Evolutionary conservation across 768 basidiomycete species (phyloP), one percentile per base, ranked within the genome.

Genomic region (Neoboletus subvelutipes): DNA sequence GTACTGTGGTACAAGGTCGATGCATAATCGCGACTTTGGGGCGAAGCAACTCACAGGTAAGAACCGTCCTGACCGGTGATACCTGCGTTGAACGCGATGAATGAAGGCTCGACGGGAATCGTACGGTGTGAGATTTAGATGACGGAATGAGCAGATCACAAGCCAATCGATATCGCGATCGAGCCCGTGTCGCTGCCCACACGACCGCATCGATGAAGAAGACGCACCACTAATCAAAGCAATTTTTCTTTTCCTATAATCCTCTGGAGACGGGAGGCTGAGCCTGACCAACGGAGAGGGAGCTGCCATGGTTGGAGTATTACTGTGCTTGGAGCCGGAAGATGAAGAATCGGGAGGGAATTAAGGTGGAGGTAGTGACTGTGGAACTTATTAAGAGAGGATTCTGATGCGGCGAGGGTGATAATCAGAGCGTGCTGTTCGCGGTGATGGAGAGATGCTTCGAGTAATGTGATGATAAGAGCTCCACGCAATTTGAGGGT

Each of bases 41-140:
- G 11, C 8, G 2, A 31, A n/a, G 33, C 20, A 61, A 75, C 91
- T 71, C 74, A 93, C 86, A 98, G 77, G 73, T 98, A 98, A 3
- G 94, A 96, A 28, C 94, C 94, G 72, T 98, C 94, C 73, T 97
- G 94, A 37, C 94, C 94, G 59, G 94, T 95, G 73, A 97, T 91
- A 71, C 94, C 94, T 95, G 67, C 37, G 29, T 56, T 54, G 43
- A 39, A 57, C 45, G 15, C 33, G 17, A 46, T 68, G 61, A 68
- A 50, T 37, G 13, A 26, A 37, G 24, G 18, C 1, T 36, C 55
- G 51, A 40, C 17, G 45, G 7, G 34, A 10, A 31, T 28, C 58
- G 26, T 18, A 33, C 43, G 39, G 45, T 28, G 31, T 20, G 28
- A 24, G 45, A 31, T 40, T 10, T n/a, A 34, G 7, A 26, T 20